Percentiles rank a stretch among this genome's conserved stretches.
These are phyloP conservation scores for Byssothecium circinans DNA, from an alignment of 2,329 filamentous ascomycete species.

Conservation along the genomic window DNA sequence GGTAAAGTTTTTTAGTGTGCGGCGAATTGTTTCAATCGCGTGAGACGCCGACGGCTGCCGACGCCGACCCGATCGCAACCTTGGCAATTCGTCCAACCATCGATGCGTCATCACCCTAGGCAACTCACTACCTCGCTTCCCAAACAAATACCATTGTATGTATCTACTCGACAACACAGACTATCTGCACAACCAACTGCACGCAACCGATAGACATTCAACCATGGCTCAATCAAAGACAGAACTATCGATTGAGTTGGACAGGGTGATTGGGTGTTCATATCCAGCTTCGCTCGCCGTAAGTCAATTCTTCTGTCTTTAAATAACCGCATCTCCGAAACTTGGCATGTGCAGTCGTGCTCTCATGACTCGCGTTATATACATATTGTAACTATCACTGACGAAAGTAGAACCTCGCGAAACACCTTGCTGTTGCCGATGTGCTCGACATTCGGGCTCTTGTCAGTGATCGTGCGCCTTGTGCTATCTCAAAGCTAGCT, in stretches of 20 bases:
- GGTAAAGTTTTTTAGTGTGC: too few species aligned
- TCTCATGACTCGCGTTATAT: conserved; percentile 25
- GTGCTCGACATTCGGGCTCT: conserved; percentile 47
- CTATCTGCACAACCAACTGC: conserved; percentile 5
- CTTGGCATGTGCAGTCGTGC: not conserved
- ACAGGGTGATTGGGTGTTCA: conserved; percentile 51
- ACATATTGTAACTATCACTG: conserved; percentile 22
- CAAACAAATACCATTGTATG: conserved; percentile 13
- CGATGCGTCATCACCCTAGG: not conserved
- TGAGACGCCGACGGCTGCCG: too few species aligned
- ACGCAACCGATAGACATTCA: not conserved
- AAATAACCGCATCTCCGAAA: conserved; percentile 10
- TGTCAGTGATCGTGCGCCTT: conserved; percentile 51
- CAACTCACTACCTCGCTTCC: conserved; percentile 11
- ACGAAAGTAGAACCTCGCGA: conserved; percentile 40
- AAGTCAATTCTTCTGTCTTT: too few species aligned
- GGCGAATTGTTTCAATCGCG: too few species aligned
- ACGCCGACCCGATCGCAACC: too few species aligned
- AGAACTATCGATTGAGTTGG: conserved; percentile 47
- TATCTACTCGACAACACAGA: too few species aligned
- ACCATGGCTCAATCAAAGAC: conserved; percentile 21
- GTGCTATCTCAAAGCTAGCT: conserved; percentile 50
- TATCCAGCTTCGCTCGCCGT: conserved; percentile 57
- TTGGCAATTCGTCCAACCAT: too few species aligned
- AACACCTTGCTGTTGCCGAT: conserved; percentile 38